Conservation (phyloP, 306 rosid species). For the Argentina anserina region DNA sequence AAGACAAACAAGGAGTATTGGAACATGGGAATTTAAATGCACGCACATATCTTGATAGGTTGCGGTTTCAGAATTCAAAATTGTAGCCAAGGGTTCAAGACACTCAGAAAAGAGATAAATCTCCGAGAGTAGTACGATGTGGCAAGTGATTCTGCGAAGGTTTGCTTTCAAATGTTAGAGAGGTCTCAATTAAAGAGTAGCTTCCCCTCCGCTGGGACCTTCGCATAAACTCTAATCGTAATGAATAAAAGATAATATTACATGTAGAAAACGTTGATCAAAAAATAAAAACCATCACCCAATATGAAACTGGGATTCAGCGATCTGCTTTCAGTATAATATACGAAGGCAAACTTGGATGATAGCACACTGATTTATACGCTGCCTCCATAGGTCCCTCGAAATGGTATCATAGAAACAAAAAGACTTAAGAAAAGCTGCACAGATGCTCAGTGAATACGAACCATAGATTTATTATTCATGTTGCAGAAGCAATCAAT, state of each 20-base stretch:
- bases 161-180: constrained; percentile 47
- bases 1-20: neutral
- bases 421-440: neutral
- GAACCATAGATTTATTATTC: constrained; percentile 63
- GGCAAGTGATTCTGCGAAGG: constrained; percentile 71
- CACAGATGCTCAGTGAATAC: constrained; percentile 93
- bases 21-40: neutral
- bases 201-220: constrained; percentile 89
- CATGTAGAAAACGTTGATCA: constrained; percentile 39
- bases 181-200: constrained; percentile 58
- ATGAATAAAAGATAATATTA: too few relatives aligned
- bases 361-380: constrained; percentile 56
- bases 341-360: constrained; percentile 97
- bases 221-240: constrained; percentile 21
- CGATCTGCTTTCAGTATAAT: constrained; percentile 37
- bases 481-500: constrained; percentile 68
- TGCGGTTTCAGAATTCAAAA: neutral
- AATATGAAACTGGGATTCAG: constrained; percentile 15
- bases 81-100: constrained; percentile 47
- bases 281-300: constrained; percentile 27
- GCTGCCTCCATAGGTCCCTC: constrained; percentile 92
- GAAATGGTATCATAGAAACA: neutral
- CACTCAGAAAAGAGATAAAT: constrained; percentile 19
- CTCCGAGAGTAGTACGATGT: constrained; percentile 65
- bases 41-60: neutral